Base-by-base conservation (phyloP, 257 asterid genomes). In the Forsythia viridissima region DNA sequence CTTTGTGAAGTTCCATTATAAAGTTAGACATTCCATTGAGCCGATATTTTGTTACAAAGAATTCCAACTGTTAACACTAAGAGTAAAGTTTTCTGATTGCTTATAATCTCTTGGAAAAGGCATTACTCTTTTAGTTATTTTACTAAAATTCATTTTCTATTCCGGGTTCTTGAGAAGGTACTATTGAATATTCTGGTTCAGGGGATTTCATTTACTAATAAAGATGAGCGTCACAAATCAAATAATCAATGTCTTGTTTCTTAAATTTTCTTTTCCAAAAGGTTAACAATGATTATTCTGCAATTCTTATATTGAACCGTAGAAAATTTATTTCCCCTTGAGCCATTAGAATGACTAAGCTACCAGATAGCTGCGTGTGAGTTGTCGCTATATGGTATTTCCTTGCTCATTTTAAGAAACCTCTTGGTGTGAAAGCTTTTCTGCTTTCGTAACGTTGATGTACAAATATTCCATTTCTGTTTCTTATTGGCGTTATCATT, bases 281-380 rank as follows among this genome's bases (percentile, higher is more conserved):
- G 76, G 18, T 21, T 70, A 20, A 74, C 37, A 65, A 41, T 43
- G 38, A 69, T 70, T 72, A 70, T 74, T 77, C 51, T 71, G 43
- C 43, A 44, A 15, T 21, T 63, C 41, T 65, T 41, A 51, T 70
- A 48, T 55, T 44, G 12, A 41, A 70, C 13, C 16, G 30, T 34
- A 43, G 68, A 67, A 52, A 10, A 40, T 42, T 40, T 39, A 70
- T 42, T 63, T 74, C 36, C 15, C 73, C 68, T 39, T 13, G 11
- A n/a, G 34, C 46, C 30, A 16, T 73, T 72, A 37, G 38, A 76
- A 24, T 41, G 34, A 13, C 44, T 9, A 72, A 63, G 39, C 39
- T 21, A 24, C 37, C 6, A 10, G 39, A 30, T 21, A 3, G 16
- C 70, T 24, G 67, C 52, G 24, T 68, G 61, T 55, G 61, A 48